Evolutionary conservation across 257 asterid genomes (phyloP), one percentile per base, ranked within the genome.

Genomic region (Solanum ossicruentum): DNA sequence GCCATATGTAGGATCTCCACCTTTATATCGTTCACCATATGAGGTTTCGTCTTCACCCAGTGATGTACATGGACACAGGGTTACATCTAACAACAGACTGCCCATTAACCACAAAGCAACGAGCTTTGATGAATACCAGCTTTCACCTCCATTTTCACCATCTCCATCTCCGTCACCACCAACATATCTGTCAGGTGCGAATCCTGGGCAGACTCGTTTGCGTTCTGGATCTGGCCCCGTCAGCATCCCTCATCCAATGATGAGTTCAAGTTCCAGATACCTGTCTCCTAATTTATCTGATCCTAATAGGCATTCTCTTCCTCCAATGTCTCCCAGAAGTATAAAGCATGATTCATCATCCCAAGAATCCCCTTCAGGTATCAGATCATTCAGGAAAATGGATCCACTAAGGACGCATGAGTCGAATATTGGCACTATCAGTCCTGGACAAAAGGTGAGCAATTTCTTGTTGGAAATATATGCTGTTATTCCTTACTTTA

Each of bases 131-230:
- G 98, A 94, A 45, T 88, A 93, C 84, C 92, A 90, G 78, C 92
- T 96, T 87, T 96, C 99, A 54, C 98, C 99, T 83, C 98, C 99
- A 11, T 93, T 95, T 85, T 95, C 99, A 1, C 84, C 97, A 12
- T 95, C 99, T 67, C 97, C 97, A 67, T 94, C 98, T 85, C 98
- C 95, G 7, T 93, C 98, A 23, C 98, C 98, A 12, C 98, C 98
- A 1, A 85, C 98, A n/a, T 85, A 91, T 80, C 66, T 85, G 43
- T 86, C 89, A 13, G 87, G 90, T 28, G 93, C 90, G 26, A 86
- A 87, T 81, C 88, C 85, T 8, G 71, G 85, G 85, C 93, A 89
- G 84, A 84, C 86, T 70, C 97, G 92, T 82, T 83, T 88, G 75
- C 89, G 80, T 70, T 88, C 97, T 52, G 98, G 92, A 89, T 94